These are phyloP conservation scores for Zhuliangozyma parablackwelliae DNA, from an alignment of 1,139 yeast genomes.

Conservation along the genomic window DNA sequence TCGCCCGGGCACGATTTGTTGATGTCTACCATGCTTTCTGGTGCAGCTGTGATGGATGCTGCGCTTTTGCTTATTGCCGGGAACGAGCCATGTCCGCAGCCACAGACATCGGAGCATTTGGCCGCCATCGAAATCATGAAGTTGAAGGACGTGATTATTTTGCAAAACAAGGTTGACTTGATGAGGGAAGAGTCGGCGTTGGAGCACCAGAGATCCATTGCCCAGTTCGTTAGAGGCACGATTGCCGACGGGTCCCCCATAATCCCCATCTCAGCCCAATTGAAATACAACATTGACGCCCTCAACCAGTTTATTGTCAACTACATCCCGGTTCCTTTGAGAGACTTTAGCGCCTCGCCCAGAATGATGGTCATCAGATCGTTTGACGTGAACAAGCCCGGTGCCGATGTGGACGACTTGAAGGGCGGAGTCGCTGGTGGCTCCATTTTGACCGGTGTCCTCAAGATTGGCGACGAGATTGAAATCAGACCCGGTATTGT, in stretches of 20 bases:
- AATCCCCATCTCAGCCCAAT: slow-evolving; percentile 97
- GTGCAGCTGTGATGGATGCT: slow-evolving; percentile 99
- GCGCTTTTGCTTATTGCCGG: slow-evolving; percentile 95
- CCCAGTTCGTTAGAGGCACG: slow-evolving; percentile 92
- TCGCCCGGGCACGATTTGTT: slow-evolving; percentile 99
- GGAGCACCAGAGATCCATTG: slow-evolving; percentile 90
- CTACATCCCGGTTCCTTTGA: slow-evolving; percentile 91
- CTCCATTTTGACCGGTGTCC: slow-evolving; percentile 93
- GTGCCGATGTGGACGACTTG: slow-evolving; percentile 93
- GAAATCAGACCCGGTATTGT: slow-evolving; percentile 99
- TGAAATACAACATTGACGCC: slow-evolving; percentile 97
- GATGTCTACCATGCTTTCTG: slow-evolving; percentile 99
- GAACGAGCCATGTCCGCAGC: slow-evolving; percentile 99
- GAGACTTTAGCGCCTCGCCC: slow-evolving; percentile 93
- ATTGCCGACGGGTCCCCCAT: slow-evolving; percentile 99
- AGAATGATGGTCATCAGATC: slow-evolving; percentile 96
- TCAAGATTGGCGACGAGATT: slow-evolving; percentile 95
- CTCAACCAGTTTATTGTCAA: slow-evolving; percentile 95
- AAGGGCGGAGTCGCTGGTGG: slow-evolving; percentile 99
- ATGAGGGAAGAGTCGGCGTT: slow-evolving; percentile 96
- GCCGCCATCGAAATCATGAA: slow-evolving; percentile 99
- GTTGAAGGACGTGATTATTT: slow-evolving; percentile 89
- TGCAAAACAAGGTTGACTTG: slow-evolving; percentile 97
- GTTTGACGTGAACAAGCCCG: slow-evolving; percentile 98
- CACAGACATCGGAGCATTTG: slow-evolving; percentile 98